Evolutionary conservation across 192 early-diverging fungal genomes (phyloP).

Genomic region (Thamnidium elegans): DNA sequence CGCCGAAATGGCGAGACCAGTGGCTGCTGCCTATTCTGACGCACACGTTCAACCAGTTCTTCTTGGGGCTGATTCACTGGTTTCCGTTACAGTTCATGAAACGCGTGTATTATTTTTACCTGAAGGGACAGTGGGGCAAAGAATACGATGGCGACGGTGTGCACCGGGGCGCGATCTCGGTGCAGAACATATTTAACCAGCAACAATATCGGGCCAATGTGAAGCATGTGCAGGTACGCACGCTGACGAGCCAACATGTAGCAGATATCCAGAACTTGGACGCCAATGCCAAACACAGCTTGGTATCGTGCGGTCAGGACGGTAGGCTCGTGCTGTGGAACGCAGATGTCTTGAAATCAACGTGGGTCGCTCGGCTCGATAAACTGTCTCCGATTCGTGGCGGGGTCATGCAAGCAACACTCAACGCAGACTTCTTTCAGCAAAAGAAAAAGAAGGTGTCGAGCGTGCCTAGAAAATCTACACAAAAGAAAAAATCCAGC

Average conservation of each 20-base stretch:
- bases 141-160: slow-evolving; percentile 25
- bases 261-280: slow-evolving; percentile 27
- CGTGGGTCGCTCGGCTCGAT: slow-evolving; percentile 33
- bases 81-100: not conserved
- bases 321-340: slow-evolving; percentile 35
- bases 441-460: not conserved
- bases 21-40: slow-evolving; percentile 20
- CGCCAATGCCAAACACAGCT: slow-evolving; percentile 21
- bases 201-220: slow-evolving; percentile 15
- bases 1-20: slow-evolving; percentile 18
- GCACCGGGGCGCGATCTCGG: slow-evolving; percentile 26
- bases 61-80: not conserved
- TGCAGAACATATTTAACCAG: slow-evolving; percentile 18
- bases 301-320: slow-evolving; percentile 32
- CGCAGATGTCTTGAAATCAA: not conserved
- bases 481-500: not conserved
- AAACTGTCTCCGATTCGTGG: slow-evolving; percentile 4
- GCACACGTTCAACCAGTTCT: not conserved
- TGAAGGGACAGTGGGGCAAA: not conserved
- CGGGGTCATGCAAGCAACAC: not conserved
- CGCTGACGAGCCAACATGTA: slow-evolving; percentile 22
- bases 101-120: not conserved
- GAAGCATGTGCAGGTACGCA: slow-evolving; percentile 17
- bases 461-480: not conserved
- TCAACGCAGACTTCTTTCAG: slow-evolving; percentile 2